These are phyloP conservation scores for Aschersonia sp. DNA, from an alignment of 2,329 filamentous ascomycete species.

Conservation along the genomic window DNA sequence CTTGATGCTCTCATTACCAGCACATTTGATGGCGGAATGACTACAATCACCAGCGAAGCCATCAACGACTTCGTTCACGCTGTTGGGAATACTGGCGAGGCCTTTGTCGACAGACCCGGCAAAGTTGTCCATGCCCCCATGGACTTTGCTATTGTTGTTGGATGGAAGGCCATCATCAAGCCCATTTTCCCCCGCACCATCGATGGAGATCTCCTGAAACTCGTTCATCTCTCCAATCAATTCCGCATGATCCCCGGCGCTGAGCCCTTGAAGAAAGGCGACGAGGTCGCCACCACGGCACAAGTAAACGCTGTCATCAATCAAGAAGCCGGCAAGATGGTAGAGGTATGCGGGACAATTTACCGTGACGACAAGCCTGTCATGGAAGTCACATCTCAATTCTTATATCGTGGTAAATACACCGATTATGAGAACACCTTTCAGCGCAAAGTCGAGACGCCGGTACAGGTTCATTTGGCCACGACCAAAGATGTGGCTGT, in stretches of 20 bases:
- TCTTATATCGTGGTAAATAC: slow-evolving; percentile 88
- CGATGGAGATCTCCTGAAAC: slow-evolving; percentile 87
- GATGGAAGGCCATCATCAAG: slow-evolving; percentile 98
- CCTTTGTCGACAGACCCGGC: slow-evolving; percentile 88
- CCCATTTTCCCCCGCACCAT: slow-evolving; percentile 96
- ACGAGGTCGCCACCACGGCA: slow-evolving; percentile 81
- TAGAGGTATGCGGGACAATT: slow-evolving; percentile 97
- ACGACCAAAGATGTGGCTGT: slow-evolving; percentile 88
- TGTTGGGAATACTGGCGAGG: slow-evolving; percentile 93
- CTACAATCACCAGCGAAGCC: slow-evolving; percentile 76
- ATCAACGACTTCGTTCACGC: slow-evolving; percentile 99
- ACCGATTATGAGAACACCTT: slow-evolving; percentile 96
- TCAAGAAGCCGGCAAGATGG: slow-evolving; percentile 98
- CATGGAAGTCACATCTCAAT: slow-evolving; percentile 98
- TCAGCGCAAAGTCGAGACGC: slow-evolving; percentile 91
- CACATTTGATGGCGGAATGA: slow-evolving; percentile 78
- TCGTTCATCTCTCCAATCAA: slow-evolving; percentile 91
- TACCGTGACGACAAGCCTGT: slow-evolving; percentile 68
- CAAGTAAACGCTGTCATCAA: slow-evolving; percentile 97
- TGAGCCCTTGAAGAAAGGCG: slow-evolving; percentile 87
- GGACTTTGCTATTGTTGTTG: slow-evolving; percentile 97
- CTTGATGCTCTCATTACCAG: slow-evolving; percentile 76
- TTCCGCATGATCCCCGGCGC: slow-evolving; percentile 98
- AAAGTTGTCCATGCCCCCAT: slow-evolving; percentile 93
- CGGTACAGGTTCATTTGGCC: slow-evolving; percentile 80